Conservation (phyloP, 345 rosid species). For the Arabidopsis arenosa region DNA sequence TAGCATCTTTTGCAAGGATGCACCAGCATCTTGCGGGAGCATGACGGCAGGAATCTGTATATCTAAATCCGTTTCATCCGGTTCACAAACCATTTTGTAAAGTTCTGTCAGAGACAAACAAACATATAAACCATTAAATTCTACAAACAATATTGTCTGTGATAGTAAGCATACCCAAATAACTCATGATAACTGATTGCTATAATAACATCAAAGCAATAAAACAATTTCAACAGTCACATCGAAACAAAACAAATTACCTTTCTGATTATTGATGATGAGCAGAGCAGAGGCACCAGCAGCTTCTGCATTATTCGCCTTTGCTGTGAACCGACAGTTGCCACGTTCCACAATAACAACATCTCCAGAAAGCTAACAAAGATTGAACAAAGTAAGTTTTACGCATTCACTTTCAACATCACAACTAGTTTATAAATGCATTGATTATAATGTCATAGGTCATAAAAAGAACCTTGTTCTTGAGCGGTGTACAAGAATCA, state of each 20-base stretch:
- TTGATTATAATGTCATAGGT: neutral
- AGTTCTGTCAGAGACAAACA: constrained; percentile 59
- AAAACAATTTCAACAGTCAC: constrained; percentile 6
- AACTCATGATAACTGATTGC: constrained; percentile 18
- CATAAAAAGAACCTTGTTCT: constrained; percentile 63
- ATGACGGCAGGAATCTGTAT: constrained; percentile 88
- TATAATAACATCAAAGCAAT: constrained; percentile 14
- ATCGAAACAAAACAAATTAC: constrained; percentile 40
- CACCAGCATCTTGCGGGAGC: constrained; percentile 98
- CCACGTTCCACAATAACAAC: constrained; percentile 95
- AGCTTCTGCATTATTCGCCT: constrained; percentile 87
- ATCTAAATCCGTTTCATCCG: constrained; percentile 92
- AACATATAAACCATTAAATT: constrained; percentile 20
- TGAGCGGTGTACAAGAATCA: constrained; percentile 75
- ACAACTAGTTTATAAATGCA: neutral
- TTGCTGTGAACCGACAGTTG: constrained; percentile 81
- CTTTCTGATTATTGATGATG: constrained; percentile 89
- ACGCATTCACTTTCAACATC: constrained; percentile 16
- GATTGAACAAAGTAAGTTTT: constrained; percentile 17
- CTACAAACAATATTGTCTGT: constrained; percentile 6
- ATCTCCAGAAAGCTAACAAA: constrained; percentile 72
- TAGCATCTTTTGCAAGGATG: constrained; percentile 72
- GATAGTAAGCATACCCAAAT: constrained; percentile 4
- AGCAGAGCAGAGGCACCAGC: constrained; percentile 95
- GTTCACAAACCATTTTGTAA: constrained; percentile 99